phyloP scores from a whole-genome alignment of 352 stramenopile genomes.

The Thraustochytrium sp. region DNA sequence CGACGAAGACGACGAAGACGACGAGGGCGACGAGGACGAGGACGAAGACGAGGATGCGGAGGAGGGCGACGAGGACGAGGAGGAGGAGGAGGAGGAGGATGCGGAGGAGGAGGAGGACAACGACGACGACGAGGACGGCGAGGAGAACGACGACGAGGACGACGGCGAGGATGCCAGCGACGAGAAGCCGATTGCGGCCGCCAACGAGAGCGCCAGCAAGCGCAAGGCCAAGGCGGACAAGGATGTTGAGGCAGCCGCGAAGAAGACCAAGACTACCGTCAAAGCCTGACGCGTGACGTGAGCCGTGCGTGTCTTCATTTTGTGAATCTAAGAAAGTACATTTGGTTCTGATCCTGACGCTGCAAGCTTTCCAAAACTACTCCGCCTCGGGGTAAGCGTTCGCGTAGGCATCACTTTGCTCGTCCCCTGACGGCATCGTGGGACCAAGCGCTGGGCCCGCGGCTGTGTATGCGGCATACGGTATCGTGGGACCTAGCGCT shows the following conservation, averaged over 20 bases:
- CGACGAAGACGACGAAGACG: background rate
- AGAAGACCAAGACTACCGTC: background rate
- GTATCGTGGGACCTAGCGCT: too few relatives aligned
- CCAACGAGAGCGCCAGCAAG: background rate
- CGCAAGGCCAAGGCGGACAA: background rate
- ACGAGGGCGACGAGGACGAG: background rate
- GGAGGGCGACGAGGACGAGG: background rate
- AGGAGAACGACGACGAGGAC: background rate
- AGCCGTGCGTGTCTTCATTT: too few relatives aligned
- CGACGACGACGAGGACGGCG: background rate
- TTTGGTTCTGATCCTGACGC: too few relatives aligned
- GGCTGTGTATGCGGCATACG: too few relatives aligned
- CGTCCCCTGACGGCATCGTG: too few relatives aligned
- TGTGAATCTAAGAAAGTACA: too few relatives aligned
- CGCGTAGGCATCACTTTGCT: too few relatives aligned
- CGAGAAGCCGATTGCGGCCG: background rate
- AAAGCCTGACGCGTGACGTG: too few relatives aligned
- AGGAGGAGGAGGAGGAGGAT: background rate
- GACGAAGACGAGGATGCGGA: background rate
- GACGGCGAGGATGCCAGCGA: background rate
- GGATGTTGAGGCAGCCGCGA: background rate
- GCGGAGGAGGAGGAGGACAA: background rate
- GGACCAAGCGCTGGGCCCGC: too few relatives aligned
- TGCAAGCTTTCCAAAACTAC: too few relatives aligned
- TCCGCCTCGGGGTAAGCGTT: too few relatives aligned